These are phyloP conservation scores for Excoecaria cochinchinensis DNA, from an alignment of 345 rosid genomes.

Conservation along the genomic window DNA sequence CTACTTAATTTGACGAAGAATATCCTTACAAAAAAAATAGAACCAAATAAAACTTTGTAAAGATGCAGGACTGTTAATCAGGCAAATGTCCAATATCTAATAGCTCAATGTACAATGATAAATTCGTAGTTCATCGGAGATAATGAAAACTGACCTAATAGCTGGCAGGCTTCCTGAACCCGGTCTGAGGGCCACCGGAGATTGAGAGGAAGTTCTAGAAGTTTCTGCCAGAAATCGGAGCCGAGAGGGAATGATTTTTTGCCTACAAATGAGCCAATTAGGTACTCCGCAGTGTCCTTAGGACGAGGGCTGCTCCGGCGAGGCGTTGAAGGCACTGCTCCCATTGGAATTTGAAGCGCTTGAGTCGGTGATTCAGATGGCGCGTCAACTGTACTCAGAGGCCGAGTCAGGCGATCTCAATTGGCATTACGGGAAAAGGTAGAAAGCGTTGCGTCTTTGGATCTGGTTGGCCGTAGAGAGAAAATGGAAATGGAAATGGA, in stretches of 20 bases:
- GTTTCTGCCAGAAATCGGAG: constrained; percentile 96
- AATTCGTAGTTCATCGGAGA: not conserved
- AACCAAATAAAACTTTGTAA: not conserved
- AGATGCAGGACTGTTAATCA: not conserved
- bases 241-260: constrained; percentile 80
- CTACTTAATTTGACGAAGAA: not conserved
- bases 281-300: constrained; percentile 62
- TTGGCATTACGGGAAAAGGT: constrained; percentile 30
- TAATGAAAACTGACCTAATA: constrained; percentile 53
- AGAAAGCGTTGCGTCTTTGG: constrained; percentile 14
- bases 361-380: constrained; percentile 4
- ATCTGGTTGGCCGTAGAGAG: constrained; percentile 28
- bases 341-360: constrained; percentile 44
- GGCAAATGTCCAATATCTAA: not conserved
- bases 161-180: constrained; percentile 65
- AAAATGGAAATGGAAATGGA: constrained; percentile 4
- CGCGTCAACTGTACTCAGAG: constrained; percentile 38
- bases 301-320: constrained; percentile 33
- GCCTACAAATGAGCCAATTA: constrained; percentile 82
- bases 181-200: constrained; percentile 71
- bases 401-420: constrained; percentile 38
- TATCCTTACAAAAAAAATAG: not conserved
- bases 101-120: not conserved
- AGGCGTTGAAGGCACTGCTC: constrained; percentile 89
- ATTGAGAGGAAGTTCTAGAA: constrained; percentile 74